Evolutionary conservation across 208 protist genomes (phyloP).

Genomic region (Crithidia expoeki): DNA sequence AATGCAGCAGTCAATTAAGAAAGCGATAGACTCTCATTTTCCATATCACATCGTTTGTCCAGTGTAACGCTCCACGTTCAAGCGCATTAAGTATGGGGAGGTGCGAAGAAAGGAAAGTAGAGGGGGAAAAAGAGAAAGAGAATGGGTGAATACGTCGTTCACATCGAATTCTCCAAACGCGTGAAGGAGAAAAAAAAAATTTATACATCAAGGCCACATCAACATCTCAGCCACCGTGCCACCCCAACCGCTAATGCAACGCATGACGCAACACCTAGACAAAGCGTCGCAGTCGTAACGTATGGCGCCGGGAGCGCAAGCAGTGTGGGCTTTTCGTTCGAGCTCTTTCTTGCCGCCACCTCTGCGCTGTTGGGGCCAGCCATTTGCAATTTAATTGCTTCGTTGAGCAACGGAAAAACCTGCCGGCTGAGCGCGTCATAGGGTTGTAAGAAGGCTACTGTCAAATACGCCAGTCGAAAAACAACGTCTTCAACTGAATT

Average conservation of each 20-base stretch:
- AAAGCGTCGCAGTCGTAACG: neutral
- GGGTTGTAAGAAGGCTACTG: constrained; percentile 24
- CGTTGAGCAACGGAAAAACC: constrained; percentile 35
- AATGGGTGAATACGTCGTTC: no score
- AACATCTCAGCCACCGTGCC: neutral
- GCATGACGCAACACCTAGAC: neutral
- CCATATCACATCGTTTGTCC: no score
- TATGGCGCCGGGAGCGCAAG: neutral
- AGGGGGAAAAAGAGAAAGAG: no score
- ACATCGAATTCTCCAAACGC: no score
- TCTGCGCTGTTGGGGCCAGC: no score
- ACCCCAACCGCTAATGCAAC: neutral
- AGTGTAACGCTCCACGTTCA: no score
- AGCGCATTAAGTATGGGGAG: no score
- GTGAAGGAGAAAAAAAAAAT: no score
- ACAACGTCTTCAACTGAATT: constrained; percentile 12
- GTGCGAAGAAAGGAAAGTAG: no score
- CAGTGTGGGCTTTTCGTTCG: neutral
- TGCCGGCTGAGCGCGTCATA: constrained; percentile 27
- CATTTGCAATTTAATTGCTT: neutral
- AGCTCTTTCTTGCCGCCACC: neutral
- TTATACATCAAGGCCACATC: no score
- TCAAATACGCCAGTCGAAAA: constrained; percentile 28
- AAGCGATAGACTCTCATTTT: no score
- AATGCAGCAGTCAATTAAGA: no score